A percentile compares a stretch with the other conserved stretches of the same genome.
Conservation (phyloP, 2,329 filamentous ascomycete species). For the Fusarium tupiense region DNA sequence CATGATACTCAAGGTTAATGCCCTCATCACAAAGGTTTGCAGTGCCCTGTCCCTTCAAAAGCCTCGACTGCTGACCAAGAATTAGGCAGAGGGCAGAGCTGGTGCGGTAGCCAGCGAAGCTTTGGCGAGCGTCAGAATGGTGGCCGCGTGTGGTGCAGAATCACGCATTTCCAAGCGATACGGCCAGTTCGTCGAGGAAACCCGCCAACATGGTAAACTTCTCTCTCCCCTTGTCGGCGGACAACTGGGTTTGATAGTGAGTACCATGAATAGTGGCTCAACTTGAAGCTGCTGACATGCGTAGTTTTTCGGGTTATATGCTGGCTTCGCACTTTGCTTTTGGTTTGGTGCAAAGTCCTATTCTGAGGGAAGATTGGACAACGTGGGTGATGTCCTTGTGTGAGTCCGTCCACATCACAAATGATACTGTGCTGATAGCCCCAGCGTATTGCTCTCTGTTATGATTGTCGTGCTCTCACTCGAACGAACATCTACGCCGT, state of each 20-base stretch:
- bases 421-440: neutral
- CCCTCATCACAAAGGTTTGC: slow-evolving; percentile 53
- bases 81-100: slow-evolving; percentile 63
- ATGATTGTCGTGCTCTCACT: slow-evolving; percentile 67
- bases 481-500: slow-evolving; percentile 65
- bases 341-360: slow-evolving; percentile 69
- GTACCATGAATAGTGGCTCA: neutral
- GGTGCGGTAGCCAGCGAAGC: slow-evolving; percentile 70
- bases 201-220: slow-evolving; percentile 58
- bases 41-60: neutral
- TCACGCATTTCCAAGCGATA: slow-evolving; percentile 63
- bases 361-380: slow-evolving; percentile 56
- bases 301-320: slow-evolving; percentile 63
- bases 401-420: slow-evolving; percentile 45
- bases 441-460: slow-evolving; percentile 63
- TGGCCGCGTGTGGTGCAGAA: slow-evolving; percentile 71
- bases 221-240: slow-evolving; percentile 61
- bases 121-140: slow-evolving; percentile 68
- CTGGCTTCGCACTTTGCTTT: slow-evolving; percentile 66
- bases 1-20: slow-evolving; percentile 64
- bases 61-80: neutral
- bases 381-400: slow-evolving; percentile 65
- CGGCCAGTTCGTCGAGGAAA: slow-evolving; percentile 63
- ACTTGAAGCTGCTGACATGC: neutral
- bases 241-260: slow-evolving; percentile 60